A percentile compares a stretch with the other conserved stretches of the same genome.
Evolutionary conservation across 2,329 filamentous ascomycete species (phyloP).

Genomic region (Nothomitra cinnamomea): DNA sequence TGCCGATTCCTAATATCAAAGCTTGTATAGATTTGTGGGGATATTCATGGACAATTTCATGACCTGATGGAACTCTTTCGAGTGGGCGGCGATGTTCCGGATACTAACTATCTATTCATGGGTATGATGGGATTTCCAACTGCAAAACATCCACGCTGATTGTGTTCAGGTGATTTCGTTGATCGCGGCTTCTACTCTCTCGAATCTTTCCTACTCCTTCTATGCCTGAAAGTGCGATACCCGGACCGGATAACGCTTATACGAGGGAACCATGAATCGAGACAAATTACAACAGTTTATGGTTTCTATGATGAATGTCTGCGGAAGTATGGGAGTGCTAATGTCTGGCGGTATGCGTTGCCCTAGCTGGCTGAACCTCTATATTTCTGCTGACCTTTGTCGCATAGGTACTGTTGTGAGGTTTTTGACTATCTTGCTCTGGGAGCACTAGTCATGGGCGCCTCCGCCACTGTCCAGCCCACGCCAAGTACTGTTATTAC

Average conservation of each 20-base stretch:
- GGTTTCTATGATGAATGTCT: constrained; percentile 97
- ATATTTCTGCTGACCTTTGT: not conserved
- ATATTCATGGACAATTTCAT: constrained; percentile 94
- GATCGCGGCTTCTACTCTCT: constrained; percentile 96
- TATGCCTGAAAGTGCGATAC: constrained; percentile 93
- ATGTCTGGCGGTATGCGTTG: constrained; percentile 77
- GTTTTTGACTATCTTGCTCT: constrained; percentile 94
- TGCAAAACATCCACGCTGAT: not conserved
- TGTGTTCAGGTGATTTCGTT: constrained; percentile 68
- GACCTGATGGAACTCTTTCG: constrained; percentile 94
- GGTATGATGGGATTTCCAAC: constrained; percentile 33
- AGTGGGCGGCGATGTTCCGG: constrained; percentile 82
- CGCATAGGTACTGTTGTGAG: constrained; percentile 60
- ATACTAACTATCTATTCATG: constrained; percentile 97
- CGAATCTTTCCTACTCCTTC: constrained; percentile 85
- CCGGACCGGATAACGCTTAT: constrained; percentile 95
- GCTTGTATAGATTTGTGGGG: constrained; percentile 60
- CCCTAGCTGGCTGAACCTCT: no score
- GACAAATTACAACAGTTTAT: constrained; percentile 94
- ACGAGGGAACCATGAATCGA: constrained; percentile 85
- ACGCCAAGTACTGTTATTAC: constrained; percentile 34
- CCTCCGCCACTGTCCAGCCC: constrained; percentile 44
- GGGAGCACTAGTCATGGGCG: constrained; percentile 79
- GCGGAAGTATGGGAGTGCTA: constrained; percentile 88
- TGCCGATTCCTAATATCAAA: constrained; percentile 8